phyloP scores from a whole-genome alignment of 2,329 filamentous ascomycete species.

The Hypoxylon sp. region DNA sequence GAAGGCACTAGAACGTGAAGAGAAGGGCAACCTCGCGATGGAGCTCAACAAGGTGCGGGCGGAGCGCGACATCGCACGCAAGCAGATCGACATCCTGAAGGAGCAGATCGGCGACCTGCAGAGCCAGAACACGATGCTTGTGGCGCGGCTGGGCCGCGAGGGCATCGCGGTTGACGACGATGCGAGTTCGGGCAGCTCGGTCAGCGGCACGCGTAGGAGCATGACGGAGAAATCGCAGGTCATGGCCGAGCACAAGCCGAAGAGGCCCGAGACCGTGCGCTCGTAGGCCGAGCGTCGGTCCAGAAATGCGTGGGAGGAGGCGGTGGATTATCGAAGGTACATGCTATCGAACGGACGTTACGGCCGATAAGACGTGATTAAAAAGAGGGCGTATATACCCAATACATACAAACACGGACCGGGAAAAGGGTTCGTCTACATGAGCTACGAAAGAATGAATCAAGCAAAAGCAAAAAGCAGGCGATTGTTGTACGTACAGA shows the following conservation, averaged over 20 bases:
- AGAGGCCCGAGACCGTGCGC: neutral
- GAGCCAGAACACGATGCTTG: conserved; percentile 69
- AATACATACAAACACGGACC: neutral
- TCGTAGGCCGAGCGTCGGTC: conserved; percentile 13
- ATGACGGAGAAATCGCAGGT: conserved; percentile 23
- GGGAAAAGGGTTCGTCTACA: neutral
- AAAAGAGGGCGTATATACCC: too few species aligned
- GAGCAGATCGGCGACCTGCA: conserved; percentile 68
- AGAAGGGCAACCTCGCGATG: conserved; percentile 60
- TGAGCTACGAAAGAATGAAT: neutral
- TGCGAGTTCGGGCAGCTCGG: conserved; percentile 1
- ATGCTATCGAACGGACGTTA: neutral
- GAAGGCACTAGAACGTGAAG: conserved; percentile 66
- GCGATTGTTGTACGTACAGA: neutral
- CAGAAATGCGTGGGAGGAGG: too few species aligned
- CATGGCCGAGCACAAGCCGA: conserved; percentile 1
- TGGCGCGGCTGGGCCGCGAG: conserved; percentile 63
- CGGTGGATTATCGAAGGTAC: neutral
- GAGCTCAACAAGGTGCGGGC: conserved; percentile 65
- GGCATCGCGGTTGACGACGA: conserved; percentile 42
- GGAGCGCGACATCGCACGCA: conserved; percentile 64
- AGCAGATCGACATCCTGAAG: conserved; percentile 66
- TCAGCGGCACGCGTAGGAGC: conserved; percentile 23
- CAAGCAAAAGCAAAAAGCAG: neutral
- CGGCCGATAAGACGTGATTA: neutral